These are phyloP conservation scores for Dendrobium catenatum DNA, from an alignment of 106 monocot genomes.

Conservation along the genomic window DNA sequence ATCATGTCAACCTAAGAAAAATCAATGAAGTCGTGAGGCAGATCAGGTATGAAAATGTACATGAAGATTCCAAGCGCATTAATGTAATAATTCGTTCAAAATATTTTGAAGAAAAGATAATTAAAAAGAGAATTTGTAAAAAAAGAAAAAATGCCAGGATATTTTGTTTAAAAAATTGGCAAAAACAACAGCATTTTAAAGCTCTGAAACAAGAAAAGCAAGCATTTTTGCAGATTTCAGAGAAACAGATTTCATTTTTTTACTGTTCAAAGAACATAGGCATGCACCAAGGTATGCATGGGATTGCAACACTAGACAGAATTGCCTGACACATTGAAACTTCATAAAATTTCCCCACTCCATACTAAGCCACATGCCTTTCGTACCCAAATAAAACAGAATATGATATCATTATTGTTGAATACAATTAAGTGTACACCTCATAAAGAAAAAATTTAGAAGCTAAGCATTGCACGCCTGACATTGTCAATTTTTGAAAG, in stretches of 20 bases:
- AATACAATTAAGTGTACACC: too few species aligned
- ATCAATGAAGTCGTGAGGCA: neutral
- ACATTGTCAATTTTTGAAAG: too few species aligned
- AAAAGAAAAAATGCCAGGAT: neutral
- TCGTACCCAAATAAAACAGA: neutral
- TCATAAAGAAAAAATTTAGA: too few species aligned
- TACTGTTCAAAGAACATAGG: neutral
- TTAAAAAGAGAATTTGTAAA: neutral
- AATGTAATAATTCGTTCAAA: neutral
- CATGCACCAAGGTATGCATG: neutral
- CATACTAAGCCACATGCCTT: neutral
- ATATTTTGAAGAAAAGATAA: neutral
- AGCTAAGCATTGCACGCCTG: too few species aligned
- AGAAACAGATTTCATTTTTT: neutral
- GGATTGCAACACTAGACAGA: neutral
- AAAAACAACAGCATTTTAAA: neutral
- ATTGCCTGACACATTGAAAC: neutral
- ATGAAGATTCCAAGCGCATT: neutral
- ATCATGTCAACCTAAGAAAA: constrained; percentile 87
- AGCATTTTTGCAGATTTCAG: neutral
- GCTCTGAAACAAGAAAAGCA: neutral
- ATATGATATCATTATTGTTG: neutral
- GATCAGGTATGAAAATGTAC: neutral
- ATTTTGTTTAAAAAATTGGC: neutral
- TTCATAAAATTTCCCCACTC: too few species aligned